Percentiles rank a stretch among this genome's conserved stretches.
Conservation (phyloP, 768 basidiomycete genomes). For the Fibroporia radiculosa region DNA sequence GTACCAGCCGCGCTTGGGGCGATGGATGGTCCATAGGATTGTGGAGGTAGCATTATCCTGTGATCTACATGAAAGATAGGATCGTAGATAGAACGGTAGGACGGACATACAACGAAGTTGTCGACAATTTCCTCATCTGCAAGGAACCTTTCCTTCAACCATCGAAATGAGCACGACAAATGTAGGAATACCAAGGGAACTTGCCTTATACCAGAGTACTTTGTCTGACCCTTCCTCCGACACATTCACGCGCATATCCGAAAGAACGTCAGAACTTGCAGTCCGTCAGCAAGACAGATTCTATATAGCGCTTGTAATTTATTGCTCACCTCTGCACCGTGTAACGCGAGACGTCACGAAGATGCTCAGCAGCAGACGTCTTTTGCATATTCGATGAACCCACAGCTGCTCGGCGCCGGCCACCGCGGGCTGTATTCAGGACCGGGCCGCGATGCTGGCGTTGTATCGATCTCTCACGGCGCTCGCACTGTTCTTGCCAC, state of each 20-base stretch:
- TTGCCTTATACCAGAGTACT: conserved; percentile 71
- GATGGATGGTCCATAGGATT: conserved; percentile 70
- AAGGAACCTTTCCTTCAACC: conserved; percentile 60
- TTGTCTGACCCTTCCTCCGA: conserved; percentile 46
- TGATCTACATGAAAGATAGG: background rate
- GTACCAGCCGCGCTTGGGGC: conserved; percentile 80
- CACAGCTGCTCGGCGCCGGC: too few relatives aligned
- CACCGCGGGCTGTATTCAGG: too few relatives aligned
- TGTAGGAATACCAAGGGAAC: conserved; percentile 12
- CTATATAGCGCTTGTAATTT: background rate
- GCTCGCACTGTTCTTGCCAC: background rate
- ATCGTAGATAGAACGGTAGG: background rate
- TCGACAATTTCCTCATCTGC: conserved; percentile 72
- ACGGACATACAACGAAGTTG: conserved; percentile 54
- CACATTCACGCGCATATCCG: conserved; percentile 61
- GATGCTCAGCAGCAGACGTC: too few relatives aligned
- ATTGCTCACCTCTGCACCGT: conserved; percentile 10
- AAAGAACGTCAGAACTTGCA: conserved; percentile 63
- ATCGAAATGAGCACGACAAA: conserved; percentile 1
- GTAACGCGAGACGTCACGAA: conserved; percentile 8
- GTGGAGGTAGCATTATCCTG: conserved; percentile 64
- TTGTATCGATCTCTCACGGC: too few relatives aligned
- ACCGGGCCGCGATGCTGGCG: too few relatives aligned
- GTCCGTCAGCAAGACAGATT: background rate
- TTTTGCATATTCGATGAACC: too few relatives aligned